Evolutionary conservation across 176 grass and related monocot species (phyloP).

Genomic region (Triticum turgidum): DNA sequence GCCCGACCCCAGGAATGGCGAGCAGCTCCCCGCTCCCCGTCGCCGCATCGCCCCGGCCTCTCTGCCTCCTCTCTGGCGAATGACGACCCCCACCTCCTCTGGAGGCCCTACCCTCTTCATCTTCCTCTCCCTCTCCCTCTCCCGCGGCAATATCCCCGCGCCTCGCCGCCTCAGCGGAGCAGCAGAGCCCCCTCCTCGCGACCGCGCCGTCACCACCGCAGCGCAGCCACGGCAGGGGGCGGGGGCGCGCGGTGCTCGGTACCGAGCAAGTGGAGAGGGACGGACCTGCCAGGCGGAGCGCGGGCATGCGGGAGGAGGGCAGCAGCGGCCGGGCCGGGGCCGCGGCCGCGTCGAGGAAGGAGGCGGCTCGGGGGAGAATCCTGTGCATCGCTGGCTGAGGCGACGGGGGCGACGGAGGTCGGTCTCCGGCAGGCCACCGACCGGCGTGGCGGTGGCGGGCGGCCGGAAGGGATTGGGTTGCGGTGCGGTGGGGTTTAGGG

Average conservation of each 20-base stretch:
- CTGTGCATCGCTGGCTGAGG: conserved; percentile 49
- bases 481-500: conserved; percentile 39
- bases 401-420: conserved; percentile 3
- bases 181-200: conserved; percentile 37
- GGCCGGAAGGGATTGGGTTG: background rate
- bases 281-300: conserved; percentile 22
- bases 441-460: too few species aligned
- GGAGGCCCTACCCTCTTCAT: background rate
- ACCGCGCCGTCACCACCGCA: background rate
- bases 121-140: background rate
- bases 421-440: background rate
- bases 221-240: conserved; percentile 21
- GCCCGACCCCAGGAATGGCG: conserved; percentile 72
- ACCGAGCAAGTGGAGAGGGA: background rate
- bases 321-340: conserved; percentile 29
- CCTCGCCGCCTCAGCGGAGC: conserved; percentile 35
- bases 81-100: conserved; percentile 3
- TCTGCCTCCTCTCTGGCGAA: conserved; percentile 47
- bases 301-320: conserved; percentile 33
- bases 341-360: conserved; percentile 26
- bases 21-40: conserved; percentile 62
- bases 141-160: background rate
- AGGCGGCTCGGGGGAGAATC: conserved; percentile 39
- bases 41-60: conserved; percentile 41
- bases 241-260: background rate